A percentile compares a stretch with the other conserved stretches of the same genome.
phyloP scores from a whole-genome alignment of 2,329 filamentous ascomycete genomes.

The Mycocentrospora acerina region DNA sequence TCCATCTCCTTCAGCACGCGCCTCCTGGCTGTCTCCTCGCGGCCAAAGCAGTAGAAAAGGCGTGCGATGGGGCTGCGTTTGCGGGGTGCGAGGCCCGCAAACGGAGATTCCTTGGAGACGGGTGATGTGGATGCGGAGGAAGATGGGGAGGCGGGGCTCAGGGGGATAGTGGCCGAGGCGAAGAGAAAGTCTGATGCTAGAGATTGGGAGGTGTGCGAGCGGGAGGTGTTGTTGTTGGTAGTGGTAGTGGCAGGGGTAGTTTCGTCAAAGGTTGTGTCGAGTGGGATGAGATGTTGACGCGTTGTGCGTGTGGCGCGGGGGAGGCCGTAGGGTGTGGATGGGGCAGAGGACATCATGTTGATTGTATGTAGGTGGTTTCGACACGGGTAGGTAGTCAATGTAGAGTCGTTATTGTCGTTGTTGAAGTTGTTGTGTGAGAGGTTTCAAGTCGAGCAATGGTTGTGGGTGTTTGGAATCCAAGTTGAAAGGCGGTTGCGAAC shows the following conservation, averaged over 20 bases:
- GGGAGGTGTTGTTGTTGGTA: neutral
- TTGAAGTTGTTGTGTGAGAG: no score
- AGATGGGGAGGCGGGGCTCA: constrained; percentile 27
- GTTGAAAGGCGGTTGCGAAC: no score
- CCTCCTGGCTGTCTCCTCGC: constrained; percentile 32
- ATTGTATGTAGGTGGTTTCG: no score
- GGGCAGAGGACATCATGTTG: no score
- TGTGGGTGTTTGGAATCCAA: no score
- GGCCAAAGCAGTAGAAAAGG: constrained; percentile 38
- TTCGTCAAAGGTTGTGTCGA: no score
- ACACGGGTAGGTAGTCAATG: no score
- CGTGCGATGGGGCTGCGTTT: constrained; percentile 32
- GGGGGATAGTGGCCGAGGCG: constrained; percentile 37
- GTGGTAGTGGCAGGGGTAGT: neutral
- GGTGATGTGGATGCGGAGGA: constrained; percentile 10
- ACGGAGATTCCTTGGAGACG: constrained; percentile 15
- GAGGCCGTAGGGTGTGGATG: no score
- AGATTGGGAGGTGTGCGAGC: constrained; percentile 20
- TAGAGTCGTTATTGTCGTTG: no score
- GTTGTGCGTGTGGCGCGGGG: no score
- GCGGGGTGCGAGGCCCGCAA: constrained; percentile 29
- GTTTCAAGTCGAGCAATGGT: no score
- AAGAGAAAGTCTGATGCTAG: constrained; percentile 20
- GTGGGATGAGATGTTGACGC: no score
- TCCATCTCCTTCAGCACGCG: constrained; percentile 18